Conservation (phyloP, 257 asterid genomes). For the Ballota nigra region DNA sequence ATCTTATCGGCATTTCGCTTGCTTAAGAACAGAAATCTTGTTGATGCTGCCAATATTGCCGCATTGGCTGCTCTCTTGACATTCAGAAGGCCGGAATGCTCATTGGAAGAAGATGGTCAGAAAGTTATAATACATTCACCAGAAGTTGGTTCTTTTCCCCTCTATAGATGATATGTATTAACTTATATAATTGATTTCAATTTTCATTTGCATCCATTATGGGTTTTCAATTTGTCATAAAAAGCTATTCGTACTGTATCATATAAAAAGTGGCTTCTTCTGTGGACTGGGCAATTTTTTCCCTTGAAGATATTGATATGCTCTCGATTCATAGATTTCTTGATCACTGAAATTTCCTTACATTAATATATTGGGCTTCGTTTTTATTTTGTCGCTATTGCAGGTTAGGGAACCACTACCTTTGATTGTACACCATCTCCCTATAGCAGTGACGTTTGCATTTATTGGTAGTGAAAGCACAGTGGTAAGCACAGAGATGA, state of each 20-base stretch:
- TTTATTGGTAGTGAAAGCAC: conserved; percentile 71
- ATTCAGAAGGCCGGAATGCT: conserved; percentile 89
- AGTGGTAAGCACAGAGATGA: conserved; percentile 47
- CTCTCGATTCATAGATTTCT: conserved; percentile 4
- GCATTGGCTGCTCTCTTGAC: conserved; percentile 93
- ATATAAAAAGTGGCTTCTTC: not conserved
- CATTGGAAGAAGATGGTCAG: conserved; percentile 80
- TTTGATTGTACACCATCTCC: conserved; percentile 89
- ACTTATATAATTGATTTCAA: not conserved
- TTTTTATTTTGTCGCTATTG: conserved; percentile 28
- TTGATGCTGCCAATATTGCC: conserved; percentile 95
- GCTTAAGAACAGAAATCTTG: conserved; percentile 64
- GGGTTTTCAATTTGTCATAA: conserved; percentile 3
- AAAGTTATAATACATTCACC: conserved; percentile 76
- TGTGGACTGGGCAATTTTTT: not conserved
- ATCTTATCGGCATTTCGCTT: conserved; percentile 12
- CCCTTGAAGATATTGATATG: not conserved
- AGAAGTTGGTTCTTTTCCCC: conserved; percentile 54
- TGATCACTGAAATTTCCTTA: conserved; percentile 9
- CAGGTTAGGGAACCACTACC: conserved; percentile 96
- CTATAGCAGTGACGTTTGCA: conserved; percentile 88
- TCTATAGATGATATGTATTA: not conserved
- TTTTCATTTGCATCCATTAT: not conserved
- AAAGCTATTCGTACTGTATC: not conserved
- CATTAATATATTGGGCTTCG: conserved; percentile 15